Evolutionary conservation across 257 asterid genomes (phyloP).

Genomic region (Solanum chiquidenum): DNA sequence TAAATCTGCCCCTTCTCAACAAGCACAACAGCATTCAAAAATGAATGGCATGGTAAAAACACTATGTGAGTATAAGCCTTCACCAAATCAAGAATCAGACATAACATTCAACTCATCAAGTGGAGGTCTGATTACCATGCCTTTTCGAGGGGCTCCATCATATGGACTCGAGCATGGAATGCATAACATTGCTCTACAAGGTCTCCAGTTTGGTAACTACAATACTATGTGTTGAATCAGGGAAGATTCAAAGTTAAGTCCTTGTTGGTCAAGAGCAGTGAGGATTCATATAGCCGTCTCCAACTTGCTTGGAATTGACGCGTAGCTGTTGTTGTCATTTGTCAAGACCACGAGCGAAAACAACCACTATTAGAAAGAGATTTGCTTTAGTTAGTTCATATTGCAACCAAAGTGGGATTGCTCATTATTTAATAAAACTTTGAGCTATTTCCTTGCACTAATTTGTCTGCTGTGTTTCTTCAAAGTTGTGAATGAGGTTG

Average conservation of each 20-base stretch:
- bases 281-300: neutral
- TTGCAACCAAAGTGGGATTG: neutral
- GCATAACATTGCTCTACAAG: slow-evolving; percentile 23
- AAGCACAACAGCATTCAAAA: neutral
- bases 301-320: neutral
- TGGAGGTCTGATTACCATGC: neutral
- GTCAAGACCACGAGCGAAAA: neutral
- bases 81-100: slow-evolving; percentile 25
- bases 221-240: slow-evolving; percentile 4
- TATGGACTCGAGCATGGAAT: slow-evolving; percentile 5
- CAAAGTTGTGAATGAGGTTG: neutral
- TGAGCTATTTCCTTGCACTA: neutral
- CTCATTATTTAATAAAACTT: neutral
- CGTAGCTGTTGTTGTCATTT: neutral
- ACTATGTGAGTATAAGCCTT: slow-evolving; percentile 13
- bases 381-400: neutral
- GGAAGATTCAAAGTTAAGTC: slow-evolving; percentile 30
- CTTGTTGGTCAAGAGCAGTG: slow-evolving; percentile 4
- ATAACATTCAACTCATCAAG: slow-evolving; percentile 27
- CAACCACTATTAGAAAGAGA: neutral
- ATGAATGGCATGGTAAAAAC: slow-evolving; percentile 1
- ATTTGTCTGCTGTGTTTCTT: neutral
- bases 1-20: slow-evolving; percentile 16
- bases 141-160: neutral
- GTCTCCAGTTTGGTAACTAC: slow-evolving; percentile 33